phyloP scores from a whole-genome alignment of 2,329 filamentous ascomycete species.

The Botrytis byssoidea region DNA sequence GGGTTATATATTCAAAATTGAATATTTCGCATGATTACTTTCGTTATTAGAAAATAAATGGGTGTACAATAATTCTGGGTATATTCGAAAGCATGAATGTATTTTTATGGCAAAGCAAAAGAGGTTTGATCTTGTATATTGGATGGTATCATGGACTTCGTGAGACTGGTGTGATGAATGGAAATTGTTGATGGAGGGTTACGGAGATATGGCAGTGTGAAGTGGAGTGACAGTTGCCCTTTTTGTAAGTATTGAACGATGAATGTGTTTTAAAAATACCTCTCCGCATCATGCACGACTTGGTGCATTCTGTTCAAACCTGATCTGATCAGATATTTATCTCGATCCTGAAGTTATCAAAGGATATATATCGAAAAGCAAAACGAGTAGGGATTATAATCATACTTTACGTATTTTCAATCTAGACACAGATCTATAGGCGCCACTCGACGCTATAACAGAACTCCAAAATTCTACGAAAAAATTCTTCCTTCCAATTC shows the following conservation, averaged over 20 bases:
- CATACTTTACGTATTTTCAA: background rate
- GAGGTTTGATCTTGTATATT: fast-evolving
- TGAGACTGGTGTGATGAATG: background rate
- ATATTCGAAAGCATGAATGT: background rate
- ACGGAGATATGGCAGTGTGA: background rate
- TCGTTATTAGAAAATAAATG: background rate
- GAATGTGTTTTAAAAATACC: background rate
- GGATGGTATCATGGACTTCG: background rate
- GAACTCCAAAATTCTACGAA: background rate
- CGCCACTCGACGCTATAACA: background rate
- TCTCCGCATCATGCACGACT: background rate
- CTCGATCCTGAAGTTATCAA: background rate
- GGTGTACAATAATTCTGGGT: background rate
- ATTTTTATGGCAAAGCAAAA: background rate
- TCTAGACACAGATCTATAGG: background rate
- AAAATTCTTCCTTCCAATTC: background rate
- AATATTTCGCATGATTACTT: background rate
- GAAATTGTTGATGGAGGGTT: background rate
- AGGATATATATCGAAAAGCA: background rate
- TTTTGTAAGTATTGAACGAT: no score
- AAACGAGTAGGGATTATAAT: background rate
- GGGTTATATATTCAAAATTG: background rate
- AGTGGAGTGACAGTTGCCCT: background rate
- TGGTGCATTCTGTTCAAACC: background rate
- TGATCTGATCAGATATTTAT: background rate